phyloP scores from a whole-genome alignment of 139 green algal species.

The Diplosphaera chodatii region DNA sequence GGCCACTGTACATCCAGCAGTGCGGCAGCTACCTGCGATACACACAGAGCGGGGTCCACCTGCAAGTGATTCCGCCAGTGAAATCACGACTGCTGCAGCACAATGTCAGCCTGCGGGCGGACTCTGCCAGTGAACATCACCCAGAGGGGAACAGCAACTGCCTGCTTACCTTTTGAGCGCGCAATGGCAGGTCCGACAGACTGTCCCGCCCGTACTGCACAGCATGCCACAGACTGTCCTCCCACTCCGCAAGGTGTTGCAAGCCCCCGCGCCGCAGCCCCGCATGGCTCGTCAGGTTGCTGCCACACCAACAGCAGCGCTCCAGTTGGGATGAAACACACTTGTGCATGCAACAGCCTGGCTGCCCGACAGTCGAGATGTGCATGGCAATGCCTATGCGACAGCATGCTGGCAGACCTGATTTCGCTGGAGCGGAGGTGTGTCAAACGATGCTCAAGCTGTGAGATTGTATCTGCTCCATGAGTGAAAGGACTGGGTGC shows the following conservation, averaged over 20 bases:
- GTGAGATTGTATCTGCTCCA: slow-evolving; percentile 12
- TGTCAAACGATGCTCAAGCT: not conserved
- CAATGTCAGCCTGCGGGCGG: no score
- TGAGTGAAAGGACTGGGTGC: slow-evolving; percentile 27
- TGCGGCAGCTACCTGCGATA: not conserved
- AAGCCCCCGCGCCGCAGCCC: not conserved
- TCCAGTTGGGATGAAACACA: no score
- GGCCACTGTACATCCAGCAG: slow-evolving; percentile 21
- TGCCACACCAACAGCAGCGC: no score
- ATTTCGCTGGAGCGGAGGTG: not conserved
- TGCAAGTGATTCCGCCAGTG: no score
- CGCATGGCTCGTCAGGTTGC: not conserved
- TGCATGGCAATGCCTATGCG: no score
- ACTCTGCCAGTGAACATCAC: no score
- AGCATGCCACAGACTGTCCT: not conserved
- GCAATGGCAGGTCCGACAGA: slow-evolving; percentile 16
- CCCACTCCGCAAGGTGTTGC: not conserved
- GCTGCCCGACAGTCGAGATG: no score
- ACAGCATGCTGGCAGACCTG: no score
- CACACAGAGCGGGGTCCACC: no score
- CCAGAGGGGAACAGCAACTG: no score
- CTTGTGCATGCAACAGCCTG: no score
- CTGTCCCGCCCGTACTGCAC: slow-evolving; percentile 2
- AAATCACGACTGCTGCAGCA: no score
- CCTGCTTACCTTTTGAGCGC: not conserved